Evolutionary conservation across 1,139 yeast species (phyloP), one percentile per base, ranked within the genome.

Genomic region (Meyerozyma guilliermondii): DNA sequence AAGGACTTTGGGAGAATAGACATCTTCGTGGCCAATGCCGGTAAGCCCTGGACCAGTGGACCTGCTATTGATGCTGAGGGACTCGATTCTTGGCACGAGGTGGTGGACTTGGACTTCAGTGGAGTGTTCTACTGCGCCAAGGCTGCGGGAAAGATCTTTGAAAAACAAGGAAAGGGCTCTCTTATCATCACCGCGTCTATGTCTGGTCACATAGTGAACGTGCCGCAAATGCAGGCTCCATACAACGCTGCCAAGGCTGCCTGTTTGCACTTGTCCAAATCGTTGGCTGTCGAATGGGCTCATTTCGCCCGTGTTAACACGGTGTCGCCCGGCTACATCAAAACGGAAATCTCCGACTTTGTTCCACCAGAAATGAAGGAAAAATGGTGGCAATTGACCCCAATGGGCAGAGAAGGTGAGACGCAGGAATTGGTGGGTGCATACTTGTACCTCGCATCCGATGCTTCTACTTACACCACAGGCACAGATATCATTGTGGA

Each of bases 191-290:
- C 89, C 44, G 94, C 92, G 5, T 84, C 94, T 43, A 87, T 87
- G 92, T 83, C 92, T 22, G 95, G 92, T 30, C 78, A 78, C 50
- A 83, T 87, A 55, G 91, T 85, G 50, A 87, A 87, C 63, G 79
- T 80, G 49, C 95, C 95, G 11, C 94, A 87, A 62, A 79, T 83
- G 43, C 95, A 87, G 65, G 81, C 87, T 40, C 89, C 91, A 17
- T 87, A 87, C 70, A 87, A 87, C 66, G 83, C 87, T 65, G 81
- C 92, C 52, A 87, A 87, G 68, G 94, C 95, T 18, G 95, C 92
- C 42, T 87, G 84, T 40, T 78, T 83, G 48, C 95, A 86, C 62
- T 72, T 88, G 59, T 81, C 84, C 46, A 82, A 77, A 63, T 80
- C 91, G 1, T 71, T 87, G 48, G 95, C 94, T 13, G 80, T 83